phyloP scores from a whole-genome alignment of 352 stramenopile species.

The Peronosclerospora sorghi region DNA sequence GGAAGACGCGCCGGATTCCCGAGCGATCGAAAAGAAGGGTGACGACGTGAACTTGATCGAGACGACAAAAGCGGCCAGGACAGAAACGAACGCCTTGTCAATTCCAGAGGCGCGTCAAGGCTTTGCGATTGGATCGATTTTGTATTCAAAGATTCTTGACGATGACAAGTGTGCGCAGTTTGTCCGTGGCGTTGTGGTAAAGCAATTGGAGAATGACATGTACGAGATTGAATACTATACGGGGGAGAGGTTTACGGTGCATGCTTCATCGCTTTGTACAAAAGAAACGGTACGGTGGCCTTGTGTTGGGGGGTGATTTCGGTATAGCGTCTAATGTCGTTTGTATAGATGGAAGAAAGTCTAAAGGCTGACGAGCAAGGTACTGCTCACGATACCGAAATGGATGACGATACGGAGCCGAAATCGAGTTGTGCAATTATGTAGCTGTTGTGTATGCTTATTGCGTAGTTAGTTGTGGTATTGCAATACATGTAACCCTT shows the following conservation, averaged over 20 bases:
- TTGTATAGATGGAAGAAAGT: constrained; percentile 36
- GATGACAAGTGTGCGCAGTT: constrained; percentile 28
- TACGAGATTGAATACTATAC: constrained; percentile 51
- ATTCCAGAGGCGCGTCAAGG: constrained; percentile 12
- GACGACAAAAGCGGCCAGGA: too few species aligned
- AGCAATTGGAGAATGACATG: constrained; percentile 26
- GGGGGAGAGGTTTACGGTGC: constrained; percentile 38
- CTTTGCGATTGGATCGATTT: constrained; percentile 23
- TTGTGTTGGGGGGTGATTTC: too few species aligned
- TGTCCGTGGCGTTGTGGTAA: constrained; percentile 30
- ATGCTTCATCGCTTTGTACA: constrained; percentile 31
- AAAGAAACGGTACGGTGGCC: constrained; percentile 40
- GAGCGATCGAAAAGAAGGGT: background rate
- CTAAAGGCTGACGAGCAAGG: too few species aligned
- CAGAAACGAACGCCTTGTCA: too few species aligned
- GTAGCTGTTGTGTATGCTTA: constrained; percentile 16
- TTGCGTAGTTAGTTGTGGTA: constrained; percentile 6
- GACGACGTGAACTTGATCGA: background rate
- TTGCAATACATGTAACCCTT: too few species aligned
- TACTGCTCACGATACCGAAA: constrained; percentile 14
- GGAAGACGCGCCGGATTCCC: constrained; percentile 1
- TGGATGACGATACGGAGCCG: constrained; percentile 11
- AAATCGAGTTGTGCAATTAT: constrained; percentile 17
- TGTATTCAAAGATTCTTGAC: constrained; percentile 36
- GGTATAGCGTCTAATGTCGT: too few species aligned